phyloP scores from a whole-genome alignment of 495 filamentous ascomycete species.

The Penicillium herquei region DNA sequence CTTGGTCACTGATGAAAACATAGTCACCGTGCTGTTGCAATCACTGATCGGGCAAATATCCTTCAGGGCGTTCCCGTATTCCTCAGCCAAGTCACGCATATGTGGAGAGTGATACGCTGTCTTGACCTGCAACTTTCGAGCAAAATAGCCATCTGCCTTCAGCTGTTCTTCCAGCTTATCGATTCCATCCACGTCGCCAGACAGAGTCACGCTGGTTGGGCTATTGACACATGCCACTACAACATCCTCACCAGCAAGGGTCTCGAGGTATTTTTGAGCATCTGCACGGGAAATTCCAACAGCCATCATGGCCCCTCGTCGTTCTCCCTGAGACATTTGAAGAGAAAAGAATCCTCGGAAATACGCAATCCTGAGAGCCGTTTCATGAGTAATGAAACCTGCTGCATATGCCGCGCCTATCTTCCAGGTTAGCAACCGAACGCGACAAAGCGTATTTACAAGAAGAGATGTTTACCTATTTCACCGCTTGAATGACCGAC shows the following conservation, averaged over 20 bases:
- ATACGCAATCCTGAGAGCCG: too few relatives aligned
- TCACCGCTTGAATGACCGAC: conserved; percentile 65
- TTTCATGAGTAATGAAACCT: too few relatives aligned
- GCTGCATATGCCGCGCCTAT: too few relatives aligned
- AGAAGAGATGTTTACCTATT: conserved; percentile 37
- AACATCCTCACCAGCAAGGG: too few relatives aligned
- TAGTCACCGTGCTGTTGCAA: background rate
- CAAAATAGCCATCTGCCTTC: background rate
- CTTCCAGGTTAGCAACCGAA: too few relatives aligned
- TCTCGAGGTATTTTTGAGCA: background rate
- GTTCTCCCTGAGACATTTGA: too few relatives aligned
- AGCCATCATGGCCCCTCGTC: conserved; percentile 37
- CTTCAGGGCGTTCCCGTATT: background rate
- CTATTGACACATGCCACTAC: conserved; percentile 47
- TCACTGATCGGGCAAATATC: background rate
- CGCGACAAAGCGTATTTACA: too few relatives aligned
- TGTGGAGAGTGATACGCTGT: background rate
- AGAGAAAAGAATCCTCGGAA: too few relatives aligned
- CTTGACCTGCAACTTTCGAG: background rate
- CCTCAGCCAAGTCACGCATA: background rate
- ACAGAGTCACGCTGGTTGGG: conserved; percentile 38
- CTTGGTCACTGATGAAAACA: background rate
- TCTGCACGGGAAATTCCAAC: conserved; percentile 32
- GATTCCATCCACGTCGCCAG: conserved; percentile 40
- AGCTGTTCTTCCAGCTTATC: background rate